phyloP scores from a whole-genome alignment of 1,139 yeast species.

The Lodderomyces elongisporus region DNA sequence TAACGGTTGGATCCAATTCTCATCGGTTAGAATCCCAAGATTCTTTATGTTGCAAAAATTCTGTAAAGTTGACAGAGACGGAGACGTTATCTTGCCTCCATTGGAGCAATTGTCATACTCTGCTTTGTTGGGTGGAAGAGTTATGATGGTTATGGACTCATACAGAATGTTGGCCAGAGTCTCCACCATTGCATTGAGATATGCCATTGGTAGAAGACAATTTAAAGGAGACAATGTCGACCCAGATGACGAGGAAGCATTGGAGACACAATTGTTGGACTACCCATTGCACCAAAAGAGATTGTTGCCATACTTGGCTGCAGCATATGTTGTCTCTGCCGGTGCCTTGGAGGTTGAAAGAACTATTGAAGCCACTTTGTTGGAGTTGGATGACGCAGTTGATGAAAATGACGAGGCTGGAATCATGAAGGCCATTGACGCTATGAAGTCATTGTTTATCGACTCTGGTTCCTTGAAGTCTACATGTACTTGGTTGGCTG shows the following conservation, averaged over 20 bases:
- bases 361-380: constrained; percentile 26
- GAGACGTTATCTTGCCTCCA: constrained; percentile 41
- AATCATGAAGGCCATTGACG: constrained; percentile 35
- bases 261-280: constrained; percentile 39
- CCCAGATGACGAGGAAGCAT: constrained; percentile 18
- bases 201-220: constrained; percentile 44
- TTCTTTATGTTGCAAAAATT: constrained; percentile 46
- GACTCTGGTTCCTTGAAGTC: constrained; percentile 48
- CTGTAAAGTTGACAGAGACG: constrained; percentile 38
- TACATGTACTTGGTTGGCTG: constrained; percentile 46
- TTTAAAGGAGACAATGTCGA: constrained; percentile 29
- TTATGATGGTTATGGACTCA: constrained; percentile 41
- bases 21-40: constrained; percentile 42
- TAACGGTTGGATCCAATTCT: constrained; percentile 48
- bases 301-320: constrained; percentile 42
- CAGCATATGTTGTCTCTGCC: constrained; percentile 36
- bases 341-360: constrained; percentile 38
- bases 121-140: constrained; percentile 44
- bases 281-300: constrained; percentile 47
- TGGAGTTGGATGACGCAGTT: constrained; percentile 34
- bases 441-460: constrained; percentile 40
- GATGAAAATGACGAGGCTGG: constrained; percentile 29
- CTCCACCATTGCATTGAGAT: constrained; percentile 40
- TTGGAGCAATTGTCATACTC: constrained; percentile 45
- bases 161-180: constrained; percentile 40